Base-by-base conservation (phyloP, 2,329 filamentous ascomycete species). In the Colletotrichum tanaceti region DNA sequence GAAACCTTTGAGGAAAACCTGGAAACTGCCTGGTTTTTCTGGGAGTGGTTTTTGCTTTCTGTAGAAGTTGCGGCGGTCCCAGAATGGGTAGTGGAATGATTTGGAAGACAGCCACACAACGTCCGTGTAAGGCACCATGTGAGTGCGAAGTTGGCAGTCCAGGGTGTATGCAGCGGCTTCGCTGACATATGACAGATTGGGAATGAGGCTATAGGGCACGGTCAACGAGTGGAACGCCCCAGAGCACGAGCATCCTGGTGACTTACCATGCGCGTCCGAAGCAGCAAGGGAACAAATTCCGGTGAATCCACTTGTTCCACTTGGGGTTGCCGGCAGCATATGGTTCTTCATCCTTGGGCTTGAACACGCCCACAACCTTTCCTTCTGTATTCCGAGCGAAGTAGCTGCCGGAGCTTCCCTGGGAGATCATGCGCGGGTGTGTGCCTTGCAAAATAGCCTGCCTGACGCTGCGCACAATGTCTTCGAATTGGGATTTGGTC, bases 261-360 rank as follows among this genome's bases (percentile, higher is more conserved):
- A 16, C 85, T 61, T 78, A 89, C 87, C 94, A 98, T 53, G 95
- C 94, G 75, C 96, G 87, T 20, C 96, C 96, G 75, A 99, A 99
- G 80, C 93, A 98, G 82, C 97, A 99, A 10, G 96, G 96, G 74
- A 99, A 98, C 72, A 99, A 78, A 78, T 99, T 99, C 72, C 96
- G 87, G 79, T 99, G 96, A 82, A 99, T 94, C 96, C 96, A 99
- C 81, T 99, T 99, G 74, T 97, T 98, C 95, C 95, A 98, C 79
- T 99, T 99, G 6, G 96, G 96, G 77, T 99, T 99, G 73, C 93
- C 92, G 39, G 93, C 96, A 1, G 96, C 96, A 77, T 98, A 99
- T 0, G 96, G 96, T 79, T 99, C 97, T 81, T 99, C 96, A 74
- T 99, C 96, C 81, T 99, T 99, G 49, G 96, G 96, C 79, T 99